A percentile compares a stretch with the other conserved stretches of the same genome.
Evolutionary conservation across 2,329 filamentous ascomycete species (phyloP).

Genomic region (Alternaria postmessia): DNA sequence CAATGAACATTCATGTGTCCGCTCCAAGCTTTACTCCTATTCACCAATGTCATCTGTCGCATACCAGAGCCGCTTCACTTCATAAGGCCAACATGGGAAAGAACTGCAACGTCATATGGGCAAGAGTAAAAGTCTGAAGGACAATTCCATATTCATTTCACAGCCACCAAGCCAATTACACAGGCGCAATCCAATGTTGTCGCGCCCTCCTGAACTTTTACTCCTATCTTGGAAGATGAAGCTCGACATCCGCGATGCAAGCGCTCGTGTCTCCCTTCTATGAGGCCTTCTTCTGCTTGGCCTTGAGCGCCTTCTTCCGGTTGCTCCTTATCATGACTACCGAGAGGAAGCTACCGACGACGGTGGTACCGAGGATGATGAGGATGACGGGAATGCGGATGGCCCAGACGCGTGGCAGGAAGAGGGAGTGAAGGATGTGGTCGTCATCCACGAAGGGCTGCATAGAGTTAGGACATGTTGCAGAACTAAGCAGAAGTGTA

Average conservation of each 20-base stretch:
- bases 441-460: conserved; percentile 97
- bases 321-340: conserved; percentile 99
- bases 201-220: neutral
- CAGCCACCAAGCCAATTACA: neutral
- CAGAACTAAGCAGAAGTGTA: neutral
- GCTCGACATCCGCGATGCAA: neutral
- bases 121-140: neutral
- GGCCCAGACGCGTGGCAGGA: conserved; percentile 97
- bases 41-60: neutral
- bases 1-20: neutral
- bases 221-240: neutral
- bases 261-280: conserved; percentile 8
- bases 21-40: neutral
- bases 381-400: conserved; percentile 98
- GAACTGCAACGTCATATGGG: neutral
- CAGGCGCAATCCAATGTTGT: neutral
- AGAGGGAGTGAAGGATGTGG: conserved; percentile 92
- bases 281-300: conserved; percentile 84
- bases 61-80: neutral
- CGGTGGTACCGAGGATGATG: conserved; percentile 86
- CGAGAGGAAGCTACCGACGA: conserved; percentile 94
- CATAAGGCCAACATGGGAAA: neutral
- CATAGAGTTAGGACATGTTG: neutral
- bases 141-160: neutral
- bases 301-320: conserved; percentile 96